phyloP scores from a whole-genome alignment of 306 rosid species.

The Mucuna pruriens region DNA sequence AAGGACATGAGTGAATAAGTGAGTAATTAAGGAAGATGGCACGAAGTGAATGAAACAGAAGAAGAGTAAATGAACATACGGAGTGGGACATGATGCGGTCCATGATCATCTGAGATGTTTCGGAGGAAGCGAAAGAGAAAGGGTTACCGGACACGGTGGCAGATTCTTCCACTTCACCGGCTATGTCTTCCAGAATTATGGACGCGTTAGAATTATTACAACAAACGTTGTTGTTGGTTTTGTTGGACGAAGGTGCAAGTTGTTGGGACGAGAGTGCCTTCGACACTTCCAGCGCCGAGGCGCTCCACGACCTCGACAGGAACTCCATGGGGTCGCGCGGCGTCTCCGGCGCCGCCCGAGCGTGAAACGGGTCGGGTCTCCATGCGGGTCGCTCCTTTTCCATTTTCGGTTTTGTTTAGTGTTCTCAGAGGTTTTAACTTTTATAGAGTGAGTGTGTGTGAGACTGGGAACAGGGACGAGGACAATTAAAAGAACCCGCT shows the following conservation, averaged over 20 bases:
- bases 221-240: neutral
- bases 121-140: constrained; percentile 84
- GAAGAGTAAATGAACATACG: constrained; percentile 41
- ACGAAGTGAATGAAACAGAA: neutral
- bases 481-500: no score
- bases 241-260: constrained; percentile 4
- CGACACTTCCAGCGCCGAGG: constrained; percentile 84
- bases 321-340: constrained; percentile 88
- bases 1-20: neutral
- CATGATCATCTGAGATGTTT: constrained; percentile 93
- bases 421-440: neutral
- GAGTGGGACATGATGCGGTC: constrained; percentile 97
- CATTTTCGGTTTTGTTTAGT: constrained; percentile 34
- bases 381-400: constrained; percentile 53
- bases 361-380: constrained; percentile 56
- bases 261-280: constrained; percentile 56
- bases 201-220: constrained; percentile 11
- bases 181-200: constrained; percentile 60
- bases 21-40: neutral
- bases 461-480: neutral
- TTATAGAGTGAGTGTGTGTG: neutral
- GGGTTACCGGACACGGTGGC: constrained; percentile 82
- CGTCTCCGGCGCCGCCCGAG: constrained; percentile 40
- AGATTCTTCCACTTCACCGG: constrained; percentile 68
- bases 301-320: constrained; percentile 90